phyloP scores from a whole-genome alignment of 306 rosid species.

The Quercus gilva region DNA sequence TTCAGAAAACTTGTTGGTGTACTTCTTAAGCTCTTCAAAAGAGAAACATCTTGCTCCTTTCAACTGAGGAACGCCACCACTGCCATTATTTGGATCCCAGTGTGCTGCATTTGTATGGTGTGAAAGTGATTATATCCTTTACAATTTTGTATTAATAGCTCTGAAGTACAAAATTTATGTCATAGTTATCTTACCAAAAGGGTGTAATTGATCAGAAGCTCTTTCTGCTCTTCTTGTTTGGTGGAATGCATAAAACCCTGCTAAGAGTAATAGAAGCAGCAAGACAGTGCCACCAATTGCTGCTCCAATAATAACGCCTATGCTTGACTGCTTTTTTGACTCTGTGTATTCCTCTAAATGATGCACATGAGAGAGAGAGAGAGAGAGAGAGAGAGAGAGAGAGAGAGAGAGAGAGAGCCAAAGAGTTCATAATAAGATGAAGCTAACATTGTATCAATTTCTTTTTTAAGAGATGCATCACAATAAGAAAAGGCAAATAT shows the following conservation, averaged over 20 bases:
- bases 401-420: not conserved
- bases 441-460: no score
- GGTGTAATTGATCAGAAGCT: constrained; percentile 21
- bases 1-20: constrained; percentile 45
- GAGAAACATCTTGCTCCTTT: constrained; percentile 56
- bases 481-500: not conserved
- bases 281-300: constrained; percentile 30
- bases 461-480: no score
- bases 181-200: constrained; percentile 28
- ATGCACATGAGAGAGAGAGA: not conserved
- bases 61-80: constrained; percentile 39
- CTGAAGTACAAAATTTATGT: not conserved
- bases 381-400: not conserved
- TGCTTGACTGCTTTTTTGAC: not conserved
- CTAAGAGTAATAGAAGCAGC: constrained; percentile 21
- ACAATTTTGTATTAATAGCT: not conserved
- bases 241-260: constrained; percentile 31
- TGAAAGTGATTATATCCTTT: not conserved
- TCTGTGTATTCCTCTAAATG: not conserved
- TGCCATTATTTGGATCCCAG: constrained; percentile 34
- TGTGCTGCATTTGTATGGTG: constrained; percentile 7
- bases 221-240: constrained; percentile 26
- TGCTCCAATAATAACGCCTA: constrained; percentile 29
- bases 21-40: constrained; percentile 51
- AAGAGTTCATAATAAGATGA: not conserved